Evolutionary conservation across 1,284 basidiomycete species (phyloP).

Genomic region (Cutaneotrichosporon sp.): DNA sequence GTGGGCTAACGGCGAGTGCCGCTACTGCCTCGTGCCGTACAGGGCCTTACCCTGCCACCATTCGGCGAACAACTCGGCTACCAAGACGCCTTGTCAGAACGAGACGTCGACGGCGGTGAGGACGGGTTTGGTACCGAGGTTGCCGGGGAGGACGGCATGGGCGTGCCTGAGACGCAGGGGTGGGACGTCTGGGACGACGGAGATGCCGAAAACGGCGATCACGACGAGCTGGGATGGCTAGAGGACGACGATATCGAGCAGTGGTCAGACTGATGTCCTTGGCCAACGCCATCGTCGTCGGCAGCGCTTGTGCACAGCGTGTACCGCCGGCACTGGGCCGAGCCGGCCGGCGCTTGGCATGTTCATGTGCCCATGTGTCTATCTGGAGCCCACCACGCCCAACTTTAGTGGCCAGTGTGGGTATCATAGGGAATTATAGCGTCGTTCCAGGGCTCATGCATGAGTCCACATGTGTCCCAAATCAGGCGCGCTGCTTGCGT

Average conservation of each 20-base stretch:
- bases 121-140: slow-evolving; percentile 5
- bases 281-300: too few relatives aligned
- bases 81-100: slow-evolving; percentile 2
- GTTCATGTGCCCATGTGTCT: not conserved
- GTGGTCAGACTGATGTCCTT: slow-evolving; percentile 4
- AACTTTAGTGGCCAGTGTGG: too few relatives aligned
- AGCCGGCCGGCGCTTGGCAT: not conserved
- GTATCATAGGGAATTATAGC: too few relatives aligned
- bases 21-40: slow-evolving; percentile 30
- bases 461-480: not conserved
- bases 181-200: slow-evolving; percentile 11
- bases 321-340: too few relatives aligned
- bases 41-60: slow-evolving; percentile 26
- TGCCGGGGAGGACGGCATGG: slow-evolving; percentile 16
- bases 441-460: too few relatives aligned
- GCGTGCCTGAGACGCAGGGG: slow-evolving; percentile 10
- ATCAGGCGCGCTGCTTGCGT: not conserved
- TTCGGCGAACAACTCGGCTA: slow-evolving; percentile 1
- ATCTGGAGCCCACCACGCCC: too few relatives aligned
- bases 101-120: slow-evolving; percentile 1
- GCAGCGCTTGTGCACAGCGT: not conserved
- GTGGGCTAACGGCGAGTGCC: slow-evolving; percentile 20
- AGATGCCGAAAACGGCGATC: not conserved
- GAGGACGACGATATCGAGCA: slow-evolving; percentile 20
- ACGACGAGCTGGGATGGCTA: slow-evolving; percentile 10